Base-by-base conservation (phyloP, 805 yeast genomes). In the Torulaspora microellipsoides region DNA sequence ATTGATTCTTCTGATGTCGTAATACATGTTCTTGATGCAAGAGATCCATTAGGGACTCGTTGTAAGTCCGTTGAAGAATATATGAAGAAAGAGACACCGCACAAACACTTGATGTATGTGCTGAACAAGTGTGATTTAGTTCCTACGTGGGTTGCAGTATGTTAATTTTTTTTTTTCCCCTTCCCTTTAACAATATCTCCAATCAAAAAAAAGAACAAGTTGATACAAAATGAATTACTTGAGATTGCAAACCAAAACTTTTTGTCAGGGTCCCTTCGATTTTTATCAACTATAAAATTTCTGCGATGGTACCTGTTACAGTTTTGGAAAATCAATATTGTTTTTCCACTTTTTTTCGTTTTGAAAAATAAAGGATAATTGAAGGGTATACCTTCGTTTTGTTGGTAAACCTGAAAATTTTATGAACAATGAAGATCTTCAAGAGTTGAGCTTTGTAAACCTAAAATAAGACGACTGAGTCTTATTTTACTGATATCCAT, bases 141-240 rank as follows among this genome's bases (percentile, higher is more conserved):
- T 40, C 99, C 99, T 52, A 91, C 96, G 36, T 91, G 98, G 97
- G 97, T 88, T 60, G 97, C 98, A 60, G 98, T 90, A 88, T 78
- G 98, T 89, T 67, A 62, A 44, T 42, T 31, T 40, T 40, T 52
- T 49, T 46, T 45, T 40, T 43, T 39, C 44, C 34, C 50, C 45
- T 48, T 29, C 15, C 49, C 47, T 42, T 45, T 34, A 37, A 20
- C 25, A 20, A 20, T 20, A 20, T 5, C 7, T 20, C 8, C 25
- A 20, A 20, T 20, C 20, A 17, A 20, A 20, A 20, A 20, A 20
- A 20, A 20, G 25, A 8, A 25, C 31, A 12, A 20, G 31, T 34
- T 12, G 36, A 20, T 30, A 34, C 25, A 40, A 20, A 36, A 15
- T 34, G 40, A 31, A 25, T 25, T 27, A 31, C 17, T 32, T 23